Evolutionary conservation across 371 early-diverging fungal genomes (phyloP), one percentile per base, ranked within the genome.

Genomic region (Mortierella sp.): DNA sequence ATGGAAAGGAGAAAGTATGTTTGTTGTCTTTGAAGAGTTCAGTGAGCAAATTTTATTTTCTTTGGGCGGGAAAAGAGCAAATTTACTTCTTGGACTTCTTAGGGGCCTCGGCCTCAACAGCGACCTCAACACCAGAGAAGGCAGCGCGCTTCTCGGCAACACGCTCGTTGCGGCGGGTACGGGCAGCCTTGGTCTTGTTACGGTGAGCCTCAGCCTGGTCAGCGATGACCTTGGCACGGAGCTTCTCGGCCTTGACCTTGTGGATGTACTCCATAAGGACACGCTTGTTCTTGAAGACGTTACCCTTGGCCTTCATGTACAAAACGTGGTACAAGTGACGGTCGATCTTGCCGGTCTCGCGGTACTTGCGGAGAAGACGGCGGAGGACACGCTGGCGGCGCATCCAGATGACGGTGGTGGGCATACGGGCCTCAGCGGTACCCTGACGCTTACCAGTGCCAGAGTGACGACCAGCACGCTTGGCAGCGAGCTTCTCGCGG

Each of bases 211-310:
- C 98, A 80, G 99, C 99, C 93, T 99, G 99, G 91, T 99, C 99
- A 88, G 94, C 94, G 78, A 99, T 92, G 83, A 96, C 90, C 95
- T 97, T 97, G 83, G 96, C 94, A 92, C 99, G 96, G 87, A 95
- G 92, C 93, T 99, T 97, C 93, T 99, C 99, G 78, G 99, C 99
- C 97, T 99, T 99, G 88, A 98, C 99, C 95, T 99, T 99, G 95
- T 98, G 97, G 92, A 99, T 99, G 95, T 96, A 96, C 93, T 99
- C 99, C 97, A 98, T 98, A 86, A 99, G 92, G 89, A 98, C 98
- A 91, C 99, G 98, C 96, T 98, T 98, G 98, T 98, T 99, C 98
- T 99, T 99, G 96, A 99, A 99, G 83, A 98, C 97, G 94, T 99
- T 99, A 96, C 99, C 99, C 98, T 99, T 99, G 85, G 98, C 92